A percentile compares a stretch with the other conserved stretches of the same genome.
Conservation (phyloP, 192 early-diverging fungal genomes). For the Haplosporangium gracile region DNA sequence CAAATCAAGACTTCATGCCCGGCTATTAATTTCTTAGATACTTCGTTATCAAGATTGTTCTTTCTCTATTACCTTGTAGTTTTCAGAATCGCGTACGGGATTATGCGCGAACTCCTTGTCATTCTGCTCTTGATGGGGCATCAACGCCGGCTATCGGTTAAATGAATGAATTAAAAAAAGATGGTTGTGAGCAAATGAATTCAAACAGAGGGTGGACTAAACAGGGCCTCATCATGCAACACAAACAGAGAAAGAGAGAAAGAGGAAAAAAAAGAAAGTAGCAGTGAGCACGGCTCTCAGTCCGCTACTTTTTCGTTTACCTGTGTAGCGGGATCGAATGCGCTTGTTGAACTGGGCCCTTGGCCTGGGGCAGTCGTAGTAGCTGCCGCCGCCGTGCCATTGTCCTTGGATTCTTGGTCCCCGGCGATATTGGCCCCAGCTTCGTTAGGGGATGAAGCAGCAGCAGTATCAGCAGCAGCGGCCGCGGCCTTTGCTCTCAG, state of each 20-base stretch:
- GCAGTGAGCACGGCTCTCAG: conserved; percentile 11
- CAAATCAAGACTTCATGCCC: not conserved
- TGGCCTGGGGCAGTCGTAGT: conserved; percentile 11
- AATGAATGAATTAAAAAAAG: conserved; percentile 11
- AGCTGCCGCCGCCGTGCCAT: not conserved
- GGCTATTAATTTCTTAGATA: not conserved
- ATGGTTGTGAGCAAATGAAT: not conserved
- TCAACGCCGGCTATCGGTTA: conserved; percentile 2
- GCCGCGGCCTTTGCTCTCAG: conserved; percentile 35
- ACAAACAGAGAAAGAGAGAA: not conserved
- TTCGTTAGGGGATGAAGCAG: not conserved
- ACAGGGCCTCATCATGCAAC: conserved; percentile 3
- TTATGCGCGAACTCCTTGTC: conserved; percentile 29
- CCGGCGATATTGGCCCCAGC: not conserved
- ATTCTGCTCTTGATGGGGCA: conserved; percentile 13
- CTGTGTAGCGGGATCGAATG: conserved; percentile 11
- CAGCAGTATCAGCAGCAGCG: conserved; percentile 19
- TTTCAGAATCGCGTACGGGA: conserved; percentile 33
- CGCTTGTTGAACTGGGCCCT: conserved; percentile 26
- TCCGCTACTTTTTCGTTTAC: not conserved
- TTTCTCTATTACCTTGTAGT: conserved; percentile 43
- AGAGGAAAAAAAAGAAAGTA: not conserved
- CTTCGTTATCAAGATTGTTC: not conserved
- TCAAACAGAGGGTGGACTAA: conserved; percentile 1
- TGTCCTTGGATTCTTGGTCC: conserved; percentile 4